These are phyloP conservation scores for Peronosclerospora sorghi DNA, from an alignment of 352 stramenopile genomes.

Conservation along the genomic window DNA sequence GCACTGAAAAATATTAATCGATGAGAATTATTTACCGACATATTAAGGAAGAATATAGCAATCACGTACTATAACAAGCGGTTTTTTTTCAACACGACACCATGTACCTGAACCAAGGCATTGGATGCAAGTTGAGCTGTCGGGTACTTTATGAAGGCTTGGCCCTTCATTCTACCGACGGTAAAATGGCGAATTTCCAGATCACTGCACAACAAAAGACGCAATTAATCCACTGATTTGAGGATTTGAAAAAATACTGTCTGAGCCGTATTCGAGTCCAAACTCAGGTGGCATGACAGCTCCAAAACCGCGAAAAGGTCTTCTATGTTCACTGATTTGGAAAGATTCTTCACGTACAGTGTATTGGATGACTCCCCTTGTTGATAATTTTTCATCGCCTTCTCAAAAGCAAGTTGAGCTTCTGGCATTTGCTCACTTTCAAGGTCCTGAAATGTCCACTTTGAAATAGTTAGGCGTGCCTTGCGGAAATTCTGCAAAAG, in stretches of 20 bases:
- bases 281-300: slow-evolving; percentile 21
- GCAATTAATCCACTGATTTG: not conserved
- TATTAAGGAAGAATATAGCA: not conserved
- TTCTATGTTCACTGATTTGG: slow-evolving; percentile 29
- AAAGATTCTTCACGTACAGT: slow-evolving; percentile 79
- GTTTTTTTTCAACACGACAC: slow-evolving; percentile 68
- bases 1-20: slow-evolving; percentile 16
- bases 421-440: slow-evolving; percentile 13
- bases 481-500: slow-evolving; percentile 18
- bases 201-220: slow-evolving; percentile 12
- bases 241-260: too few species aligned
- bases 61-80: slow-evolving; percentile 66
- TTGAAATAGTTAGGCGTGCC: too few species aligned
- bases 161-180: slow-evolving; percentile 73
- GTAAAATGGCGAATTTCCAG: slow-evolving; percentile 62
- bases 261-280: slow-evolving; percentile 13
- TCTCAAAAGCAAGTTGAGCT: slow-evolving; percentile 22
- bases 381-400: slow-evolving; percentile 62
- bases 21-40: slow-evolving; percentile 8
- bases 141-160: slow-evolving; percentile 73
- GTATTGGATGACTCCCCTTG: slow-evolving; percentile 36
- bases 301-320: slow-evolving; percentile 44
- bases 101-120: slow-evolving; percentile 52
- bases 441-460: slow-evolving; percentile 20
- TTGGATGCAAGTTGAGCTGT: slow-evolving; percentile 29